Evolutionary conservation across 2,329 filamentous ascomycete genomes (phyloP).

Genomic region (Truncatella angustata): DNA sequence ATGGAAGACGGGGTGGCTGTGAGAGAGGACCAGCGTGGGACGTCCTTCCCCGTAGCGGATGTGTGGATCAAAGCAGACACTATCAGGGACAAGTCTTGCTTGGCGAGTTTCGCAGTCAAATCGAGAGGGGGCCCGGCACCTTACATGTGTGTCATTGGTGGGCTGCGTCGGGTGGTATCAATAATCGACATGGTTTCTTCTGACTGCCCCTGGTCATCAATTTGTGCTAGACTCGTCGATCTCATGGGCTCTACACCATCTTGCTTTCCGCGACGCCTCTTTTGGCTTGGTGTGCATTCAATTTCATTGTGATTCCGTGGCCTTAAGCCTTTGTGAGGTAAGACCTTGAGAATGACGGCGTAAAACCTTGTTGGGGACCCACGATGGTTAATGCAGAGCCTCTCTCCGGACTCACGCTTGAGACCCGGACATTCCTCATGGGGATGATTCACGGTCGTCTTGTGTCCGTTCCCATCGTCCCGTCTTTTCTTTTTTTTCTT

Average conservation of each 20-base stretch:
- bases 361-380: slow-evolving; percentile 8
- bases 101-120: slow-evolving; percentile 10
- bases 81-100: slow-evolving; percentile 10
- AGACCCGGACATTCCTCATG: background rate
- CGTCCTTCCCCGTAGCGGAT: slow-evolving; percentile 2
- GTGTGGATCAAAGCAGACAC: slow-evolving; percentile 8
- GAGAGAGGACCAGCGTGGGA: slow-evolving; percentile 9
- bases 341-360: background rate
- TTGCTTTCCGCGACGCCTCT: slow-evolving; percentile 2
- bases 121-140: slow-evolving; percentile 6
- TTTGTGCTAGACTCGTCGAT: slow-evolving; percentile 7
- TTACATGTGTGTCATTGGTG: slow-evolving; percentile 10
- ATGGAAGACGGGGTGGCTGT: slow-evolving; percentile 4
- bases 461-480: background rate
- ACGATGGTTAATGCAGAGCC: slow-evolving; percentile 8
- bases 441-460: background rate
- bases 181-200: slow-evolving; percentile 4
- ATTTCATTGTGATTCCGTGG: background rate
- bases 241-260: background rate
- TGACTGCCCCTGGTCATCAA: slow-evolving; percentile 10
- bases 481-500: background rate
- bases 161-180: slow-evolving; percentile 7
- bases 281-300: background rate
- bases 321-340: background rate
- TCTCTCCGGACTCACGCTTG: background rate